phyloP scores from a whole-genome alignment of 805 yeast species.

The Komagataella mondaviorum region DNA sequence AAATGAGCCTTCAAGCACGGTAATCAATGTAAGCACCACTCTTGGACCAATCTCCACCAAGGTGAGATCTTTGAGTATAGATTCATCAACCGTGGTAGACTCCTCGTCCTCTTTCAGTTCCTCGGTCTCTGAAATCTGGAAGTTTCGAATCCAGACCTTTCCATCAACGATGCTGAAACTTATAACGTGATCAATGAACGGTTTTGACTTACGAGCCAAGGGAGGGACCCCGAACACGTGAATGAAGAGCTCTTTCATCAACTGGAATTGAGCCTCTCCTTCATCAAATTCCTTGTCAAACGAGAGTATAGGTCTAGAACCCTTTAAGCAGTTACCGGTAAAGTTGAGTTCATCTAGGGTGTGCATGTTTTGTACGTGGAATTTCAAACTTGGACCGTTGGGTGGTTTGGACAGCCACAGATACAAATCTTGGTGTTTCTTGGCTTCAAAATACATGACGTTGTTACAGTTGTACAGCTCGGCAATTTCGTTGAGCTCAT shows the following conservation, averaged over 20 bases:
- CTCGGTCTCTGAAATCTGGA: slow-evolving; percentile 64
- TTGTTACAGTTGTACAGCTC: slow-evolving; percentile 96
- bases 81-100: slow-evolving; percentile 9
- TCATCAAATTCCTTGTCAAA: slow-evolving; percentile 73
- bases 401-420: slow-evolving; percentile 95
- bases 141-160: slow-evolving; percentile 92
- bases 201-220: slow-evolving; percentile 80
- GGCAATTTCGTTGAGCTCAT: slow-evolving; percentile 88
- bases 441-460: slow-evolving; percentile 83
- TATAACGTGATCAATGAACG: slow-evolving; percentile 91
- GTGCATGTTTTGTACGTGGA: slow-evolving; percentile 88
- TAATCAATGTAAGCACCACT: slow-evolving; percentile 82
- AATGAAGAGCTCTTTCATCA: slow-evolving; percentile 71
- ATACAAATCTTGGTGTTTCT: slow-evolving; percentile 92
- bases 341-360: slow-evolving; percentile 93
- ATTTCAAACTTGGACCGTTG: slow-evolving; percentile 92
- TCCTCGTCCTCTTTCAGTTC: slow-evolving; percentile 37
- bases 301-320: slow-evolving; percentile 86
- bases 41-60: slow-evolving; percentile 95
- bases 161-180: slow-evolving; percentile 86
- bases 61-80: slow-evolving; percentile 43
- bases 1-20: slow-evolving; percentile 90
- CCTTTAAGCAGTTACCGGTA: slow-evolving; percentile 91
- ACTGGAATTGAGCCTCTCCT: slow-evolving; percentile 47
- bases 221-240: slow-evolving; percentile 96